These are phyloP conservation scores for Akebia trifoliata DNA, from an alignment of 164 flowering plant genomes.

Conservation along the genomic window DNA sequence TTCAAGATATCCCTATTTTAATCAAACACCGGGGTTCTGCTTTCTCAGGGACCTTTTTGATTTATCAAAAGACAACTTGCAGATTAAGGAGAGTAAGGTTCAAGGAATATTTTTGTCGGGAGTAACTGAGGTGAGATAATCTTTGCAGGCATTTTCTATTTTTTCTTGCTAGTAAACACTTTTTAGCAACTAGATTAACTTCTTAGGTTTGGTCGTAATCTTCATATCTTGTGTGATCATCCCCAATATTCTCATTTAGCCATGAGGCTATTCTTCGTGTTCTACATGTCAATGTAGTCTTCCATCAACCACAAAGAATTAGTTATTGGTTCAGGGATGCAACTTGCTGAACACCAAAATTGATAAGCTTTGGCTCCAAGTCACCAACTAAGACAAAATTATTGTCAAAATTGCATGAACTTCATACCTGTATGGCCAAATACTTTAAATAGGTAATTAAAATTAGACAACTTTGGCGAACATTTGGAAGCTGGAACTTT, in stretches of 20 bases:
- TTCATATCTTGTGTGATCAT: neutral
- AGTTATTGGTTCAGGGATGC: neutral
- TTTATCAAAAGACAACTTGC: conserved; percentile 73
- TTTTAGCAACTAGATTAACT: neutral
- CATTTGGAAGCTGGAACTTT: neutral
- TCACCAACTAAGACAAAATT: too few relatives aligned
- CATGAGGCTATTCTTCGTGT: neutral
- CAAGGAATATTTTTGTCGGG: conserved; percentile 65
- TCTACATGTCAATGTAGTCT: neutral
- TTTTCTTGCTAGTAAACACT: neutral
- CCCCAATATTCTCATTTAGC: neutral
- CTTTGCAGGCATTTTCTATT: conserved; percentile 2
- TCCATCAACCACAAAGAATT: neutral
- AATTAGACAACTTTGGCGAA: neutral
- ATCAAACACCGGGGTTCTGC: neutral
- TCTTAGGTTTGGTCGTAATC: neutral
- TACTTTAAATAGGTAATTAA: neutral
- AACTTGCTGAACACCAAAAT: neutral
- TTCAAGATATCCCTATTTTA: too few relatives aligned
- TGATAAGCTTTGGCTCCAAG: too few relatives aligned
- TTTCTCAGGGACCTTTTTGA: conserved; percentile 77
- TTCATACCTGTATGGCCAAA: too few relatives aligned
- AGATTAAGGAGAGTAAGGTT: conserved; percentile 64
- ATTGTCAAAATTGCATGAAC: too few relatives aligned
- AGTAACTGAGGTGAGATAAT: conserved; percentile 60